Percentiles rank a stretch among this genome's conserved stretches.
Conservation (phyloP, 164 flowering plant genomes). For the Nymphaea colorata region DNA sequence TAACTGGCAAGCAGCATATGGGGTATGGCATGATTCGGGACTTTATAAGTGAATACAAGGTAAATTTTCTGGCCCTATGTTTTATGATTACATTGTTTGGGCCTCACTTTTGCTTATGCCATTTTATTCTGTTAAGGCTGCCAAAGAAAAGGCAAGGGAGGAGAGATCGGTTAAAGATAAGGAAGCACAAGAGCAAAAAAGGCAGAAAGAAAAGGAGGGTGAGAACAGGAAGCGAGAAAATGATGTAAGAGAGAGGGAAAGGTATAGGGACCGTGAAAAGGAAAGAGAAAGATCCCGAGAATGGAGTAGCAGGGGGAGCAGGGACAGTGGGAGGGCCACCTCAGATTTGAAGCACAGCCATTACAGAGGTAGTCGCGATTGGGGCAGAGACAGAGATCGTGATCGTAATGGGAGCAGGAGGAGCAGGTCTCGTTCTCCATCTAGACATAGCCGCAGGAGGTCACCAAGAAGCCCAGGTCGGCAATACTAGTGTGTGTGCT, state of each 20-base stretch:
- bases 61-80: conserved; percentile 8
- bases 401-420: conserved; percentile 30
- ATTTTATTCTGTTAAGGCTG: conserved; percentile 29
- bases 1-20: conserved; percentile 94
- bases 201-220: conserved; percentile 59
- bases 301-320: conserved; percentile 44
- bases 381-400: conserved; percentile 54
- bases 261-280: conserved; percentile 43
- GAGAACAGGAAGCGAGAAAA: conserved; percentile 48
- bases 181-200: conserved; percentile 83
- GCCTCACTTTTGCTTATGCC: conserved; percentile 1
- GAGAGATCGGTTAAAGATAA: conserved; percentile 78
- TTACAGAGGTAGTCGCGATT: conserved; percentile 60
- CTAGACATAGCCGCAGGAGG: conserved; percentile 52
- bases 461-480: conserved; percentile 60
- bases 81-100: neutral
- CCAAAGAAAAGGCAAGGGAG: conserved; percentile 84
- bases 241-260: conserved; percentile 66
- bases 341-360: conserved; percentile 34
- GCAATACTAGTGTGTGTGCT: conserved; percentile 18
- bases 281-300: conserved; percentile 41
- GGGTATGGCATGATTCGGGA: conserved; percentile 98
- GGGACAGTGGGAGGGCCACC: conserved; percentile 48
- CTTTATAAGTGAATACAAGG: conserved; percentile 76
- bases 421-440: conserved; percentile 81